Base-by-base conservation (phyloP, 2,329 filamentous ascomycete genomes). In the Myriosclerotinia duriaeana region DNA sequence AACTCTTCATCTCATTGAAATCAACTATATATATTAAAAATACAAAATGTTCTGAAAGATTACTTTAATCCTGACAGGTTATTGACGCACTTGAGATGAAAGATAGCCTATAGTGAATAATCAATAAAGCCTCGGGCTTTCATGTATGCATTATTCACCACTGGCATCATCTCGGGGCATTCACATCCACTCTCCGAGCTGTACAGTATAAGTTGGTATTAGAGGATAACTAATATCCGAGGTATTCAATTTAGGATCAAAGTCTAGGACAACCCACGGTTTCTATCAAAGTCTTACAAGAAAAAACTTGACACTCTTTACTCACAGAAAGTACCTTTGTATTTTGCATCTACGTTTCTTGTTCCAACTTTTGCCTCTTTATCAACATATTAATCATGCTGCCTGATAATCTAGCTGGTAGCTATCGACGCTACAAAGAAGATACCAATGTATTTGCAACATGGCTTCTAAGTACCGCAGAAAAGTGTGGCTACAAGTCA, bases 361-460 rank as follows among this genome's bases (percentile, higher is more conserved):
- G n/a, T 15, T 26, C 22, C 2, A 22, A 26, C 1, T 1, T 6
- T 26, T 22, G n/a, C 42, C 11, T 42, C 22, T 46, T 26, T 46
- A 48, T 9, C 22, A 8, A 17, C 2, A 36, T 17, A 53, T 34
- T 17, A 36, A 46, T 34, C 17, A 46, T 59, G 26, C 20, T 59
- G 17, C 56, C 56, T 34, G 15, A 30, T 20, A 36, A 59, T 22
- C 15, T 59, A 20, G 56, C 56, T 20, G 40, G 40, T n/a, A 46
- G 56, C 40, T 59, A 59, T 20, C n/a, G 26, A 20, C 56, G 40
- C 15, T 36, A 59, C 15, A 59, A 48, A 22, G 40, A 59, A 46
- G 56, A 59, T 20, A 59, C 40, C n/a, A 44, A 48, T 30, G 22
- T 48, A 12, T 59, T 59, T 34, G 40, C 40, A 48, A 59, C 40